phyloP scores from a whole-genome alignment of 2,329 filamentous ascomycete species.

The Alternaria triticina region DNA sequence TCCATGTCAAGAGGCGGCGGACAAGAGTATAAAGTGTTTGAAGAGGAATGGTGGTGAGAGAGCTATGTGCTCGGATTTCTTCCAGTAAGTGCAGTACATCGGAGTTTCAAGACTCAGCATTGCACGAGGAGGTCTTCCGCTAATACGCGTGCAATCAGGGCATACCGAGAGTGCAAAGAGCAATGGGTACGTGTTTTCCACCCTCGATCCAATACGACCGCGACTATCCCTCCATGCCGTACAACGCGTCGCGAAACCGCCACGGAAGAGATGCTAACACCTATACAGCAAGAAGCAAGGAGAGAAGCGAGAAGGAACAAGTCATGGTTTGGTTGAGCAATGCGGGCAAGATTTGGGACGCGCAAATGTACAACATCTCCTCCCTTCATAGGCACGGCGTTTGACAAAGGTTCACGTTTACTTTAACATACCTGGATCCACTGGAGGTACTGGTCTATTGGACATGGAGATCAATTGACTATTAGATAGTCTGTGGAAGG shows the following conservation, averaged over 20 bases:
- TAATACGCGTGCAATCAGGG: slow-evolving; percentile 60
- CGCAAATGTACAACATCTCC: slow-evolving; percentile 15
- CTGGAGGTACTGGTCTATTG: neutral
- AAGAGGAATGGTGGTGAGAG: slow-evolving; percentile 86
- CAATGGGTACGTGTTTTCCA: slow-evolving; percentile 72
- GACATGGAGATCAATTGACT: neutral
- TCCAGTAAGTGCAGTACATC: slow-evolving; percentile 68
- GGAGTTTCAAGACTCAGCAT: neutral
- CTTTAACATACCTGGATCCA: neutral
- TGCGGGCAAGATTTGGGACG: neutral
- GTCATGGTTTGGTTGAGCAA: slow-evolving; percentile 25
- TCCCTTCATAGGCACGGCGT: slow-evolving; percentile 21
- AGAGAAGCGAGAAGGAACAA: slow-evolving; percentile 31
- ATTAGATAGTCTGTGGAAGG: neutral
- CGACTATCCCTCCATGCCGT: neutral
- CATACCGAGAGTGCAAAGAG: slow-evolving; percentile 94
- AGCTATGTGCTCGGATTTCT: slow-evolving; percentile 92
- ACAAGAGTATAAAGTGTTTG: slow-evolving; percentile 84
- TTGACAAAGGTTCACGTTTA: neutral
- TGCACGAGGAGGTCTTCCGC: neutral
- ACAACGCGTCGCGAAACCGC: neutral
- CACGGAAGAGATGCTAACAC: slow-evolving; percentile 2
- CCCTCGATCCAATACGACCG: neutral
- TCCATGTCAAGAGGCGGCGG: slow-evolving; percentile 91
- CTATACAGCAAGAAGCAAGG: slow-evolving; percentile 25